These are phyloP conservation scores for Backusella parvicylindrica DNA, from an alignment of 192 early-diverging fungal genomes.

Conservation along the genomic window DNA sequence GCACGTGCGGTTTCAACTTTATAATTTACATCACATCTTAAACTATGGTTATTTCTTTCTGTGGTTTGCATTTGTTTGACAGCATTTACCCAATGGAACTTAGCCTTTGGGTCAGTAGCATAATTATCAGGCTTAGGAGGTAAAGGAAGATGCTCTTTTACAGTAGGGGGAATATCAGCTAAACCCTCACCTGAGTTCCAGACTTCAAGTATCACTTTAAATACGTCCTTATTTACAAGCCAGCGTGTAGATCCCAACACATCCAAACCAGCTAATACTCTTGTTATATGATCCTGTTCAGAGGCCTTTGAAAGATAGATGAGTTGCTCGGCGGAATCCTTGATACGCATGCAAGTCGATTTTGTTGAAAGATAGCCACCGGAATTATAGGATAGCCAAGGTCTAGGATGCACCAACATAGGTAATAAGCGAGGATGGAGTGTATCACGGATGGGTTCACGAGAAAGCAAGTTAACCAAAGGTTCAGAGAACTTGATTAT, in stretches of 20 bases:
- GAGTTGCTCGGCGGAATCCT: constrained; percentile 66
- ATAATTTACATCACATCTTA: constrained; percentile 91
- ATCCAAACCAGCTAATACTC: constrained; percentile 76
- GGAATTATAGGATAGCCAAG: constrained; percentile 82
- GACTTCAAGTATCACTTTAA: constrained; percentile 71
- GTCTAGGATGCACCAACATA: constrained; percentile 89
- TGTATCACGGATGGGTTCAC: constrained; percentile 50
- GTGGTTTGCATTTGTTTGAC: constrained; percentile 55
- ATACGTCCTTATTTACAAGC: constrained; percentile 82
- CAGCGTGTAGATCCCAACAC: constrained; percentile 85
- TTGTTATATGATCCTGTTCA: constrained; percentile 62
- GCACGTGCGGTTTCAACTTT: constrained; percentile 93
- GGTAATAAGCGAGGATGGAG: constrained; percentile 80
- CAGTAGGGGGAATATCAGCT: constrained; percentile 68
- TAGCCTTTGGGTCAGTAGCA: constrained; percentile 57
- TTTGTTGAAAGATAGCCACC: constrained; percentile 84
- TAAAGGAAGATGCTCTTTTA: constrained; percentile 39
- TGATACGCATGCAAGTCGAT: constrained; percentile 74
- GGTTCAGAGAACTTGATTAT: constrained; percentile 66
- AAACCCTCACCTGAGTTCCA: constrained; percentile 84
- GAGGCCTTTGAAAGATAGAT: constrained; percentile 78
- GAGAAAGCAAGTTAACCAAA: constrained; percentile 66
- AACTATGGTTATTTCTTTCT: constrained; percentile 75
- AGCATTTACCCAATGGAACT: constrained; percentile 48
- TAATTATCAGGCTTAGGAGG: constrained; percentile 60